Evolutionary conservation across 345 rosid species (phyloP), one percentile per base, ranked within the genome.

Genomic region (Hibiscus syriacus): DNA sequence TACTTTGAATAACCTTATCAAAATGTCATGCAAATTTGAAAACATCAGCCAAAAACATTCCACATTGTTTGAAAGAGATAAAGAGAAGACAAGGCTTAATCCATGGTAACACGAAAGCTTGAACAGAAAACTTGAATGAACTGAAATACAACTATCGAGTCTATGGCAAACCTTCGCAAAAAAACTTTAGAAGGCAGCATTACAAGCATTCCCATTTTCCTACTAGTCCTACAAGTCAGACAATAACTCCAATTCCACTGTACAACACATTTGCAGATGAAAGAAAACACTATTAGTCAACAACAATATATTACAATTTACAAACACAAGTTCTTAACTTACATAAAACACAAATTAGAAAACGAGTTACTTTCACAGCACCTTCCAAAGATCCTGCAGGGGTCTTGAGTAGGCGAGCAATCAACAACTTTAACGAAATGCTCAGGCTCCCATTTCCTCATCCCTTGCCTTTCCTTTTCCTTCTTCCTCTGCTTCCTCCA

Each of bases 351-450:
- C 16, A 73, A 41, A n/a, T 19, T 7, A 26, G 46, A 63, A 57
- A 22, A 49, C 39, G 27, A 67, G 64, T 14, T 10, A n/a, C 59
- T 30, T 43, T 61, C 38, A 61, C 55, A 59, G 68, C 73, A 88
- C 96, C 98, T 90, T 90, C 97, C 96, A 90, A 32, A 90, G 75
- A 19, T 96, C 98, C 78, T 93, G 97, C 77, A 93, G 72, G 3
- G 96, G 98, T 56, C 62, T 1, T 69, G 63, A 1, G 89, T 87
- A 43, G 98, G 92, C 0, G 82, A 87, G 79, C 75, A 89, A 80
- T 89, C 84, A 34, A 64, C 41, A 61, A 93, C 84, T 84, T 85
- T 93, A 58, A 93, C 77, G 62, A 90, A 93, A 75, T 90, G 92
- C 77, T 87, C 91, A 4, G 92, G 80, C 73, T 87, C 97, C 96